Evolutionary conservation across 75 land plant genomes (phyloP).

Genomic region (Cryptomeria japonica): DNA sequence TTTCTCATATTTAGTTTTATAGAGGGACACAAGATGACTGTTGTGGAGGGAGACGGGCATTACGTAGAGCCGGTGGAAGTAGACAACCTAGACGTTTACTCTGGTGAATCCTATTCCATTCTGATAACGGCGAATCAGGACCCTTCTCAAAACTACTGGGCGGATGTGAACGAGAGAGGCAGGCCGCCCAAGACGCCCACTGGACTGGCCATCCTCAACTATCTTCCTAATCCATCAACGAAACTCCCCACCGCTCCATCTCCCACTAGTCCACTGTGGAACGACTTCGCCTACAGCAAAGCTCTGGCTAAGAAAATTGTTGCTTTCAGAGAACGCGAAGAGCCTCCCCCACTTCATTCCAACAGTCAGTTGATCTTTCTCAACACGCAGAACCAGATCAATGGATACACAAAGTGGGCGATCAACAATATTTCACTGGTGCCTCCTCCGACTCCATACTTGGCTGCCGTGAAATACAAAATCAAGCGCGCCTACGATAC

Average conservation of each 20-base stretch:
- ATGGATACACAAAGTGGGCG: conserved; percentile 79
- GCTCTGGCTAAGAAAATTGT: conserved; percentile 36
- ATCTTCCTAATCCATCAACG: too few species aligned
- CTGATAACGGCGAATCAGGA: conserved; percentile 29
- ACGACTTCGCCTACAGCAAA: conserved; percentile 59
- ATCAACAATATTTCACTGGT: conserved; percentile 78
- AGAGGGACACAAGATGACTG: conserved; percentile 31
- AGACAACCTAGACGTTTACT: conserved; percentile 14
- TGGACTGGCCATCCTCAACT: conserved; percentile 40
- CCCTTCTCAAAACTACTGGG: not conserved
- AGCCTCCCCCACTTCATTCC: conserved; percentile 33
- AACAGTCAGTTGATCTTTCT: conserved; percentile 48
- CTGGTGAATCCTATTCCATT: conserved; percentile 34
- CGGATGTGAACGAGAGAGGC: conserved; percentile 28
- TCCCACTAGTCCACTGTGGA: conserved; percentile 69
- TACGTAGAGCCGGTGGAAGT: conserved; percentile 25
- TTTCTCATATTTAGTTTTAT: not conserved
- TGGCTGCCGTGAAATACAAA: conserved; percentile 53
- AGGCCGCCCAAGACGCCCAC: conserved; percentile 31
- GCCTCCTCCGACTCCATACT: conserved; percentile 64
- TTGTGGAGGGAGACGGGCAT: conserved; percentile 34
- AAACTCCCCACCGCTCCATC: too few species aligned
- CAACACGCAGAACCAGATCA: conserved; percentile 75
- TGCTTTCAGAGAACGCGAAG: too few species aligned
- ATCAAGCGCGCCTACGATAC: conserved; percentile 32